Evolutionary conservation across 2,329 filamentous ascomycete genomes (phyloP).

Genomic region (Penicillium sp.): DNA sequence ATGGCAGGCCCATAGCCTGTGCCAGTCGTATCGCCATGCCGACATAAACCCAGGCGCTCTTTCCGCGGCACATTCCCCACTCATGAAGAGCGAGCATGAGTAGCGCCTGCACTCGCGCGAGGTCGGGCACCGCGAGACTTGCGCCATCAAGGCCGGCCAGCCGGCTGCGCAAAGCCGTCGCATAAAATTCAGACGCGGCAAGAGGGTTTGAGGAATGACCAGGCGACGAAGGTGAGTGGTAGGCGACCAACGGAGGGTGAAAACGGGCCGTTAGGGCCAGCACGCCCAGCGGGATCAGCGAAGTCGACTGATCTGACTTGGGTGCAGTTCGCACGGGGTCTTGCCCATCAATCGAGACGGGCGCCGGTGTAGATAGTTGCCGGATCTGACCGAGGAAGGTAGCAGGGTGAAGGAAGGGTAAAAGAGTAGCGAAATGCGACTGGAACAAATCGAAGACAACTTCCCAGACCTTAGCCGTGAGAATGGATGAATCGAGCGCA

Average conservation of each 20-base stretch:
- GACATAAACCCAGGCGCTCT: constrained; percentile 49
- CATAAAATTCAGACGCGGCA: constrained; percentile 52
- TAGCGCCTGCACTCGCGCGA: constrained; percentile 51
- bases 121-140: constrained; percentile 39
- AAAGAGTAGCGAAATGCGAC: constrained; percentile 52
- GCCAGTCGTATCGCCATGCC: constrained; percentile 45
- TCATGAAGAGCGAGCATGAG: constrained; percentile 55
- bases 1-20: constrained; percentile 44
- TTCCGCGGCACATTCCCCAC: constrained; percentile 53
- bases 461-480: constrained; percentile 54
- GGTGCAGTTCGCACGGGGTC: constrained; percentile 29
- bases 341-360: constrained; percentile 18
- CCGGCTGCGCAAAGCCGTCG: constrained; percentile 47
- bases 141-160: constrained; percentile 44
- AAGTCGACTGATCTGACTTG: constrained; percentile 38
- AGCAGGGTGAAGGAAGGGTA: constrained; percentile 54
- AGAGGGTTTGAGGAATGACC: constrained; percentile 45
- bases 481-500: constrained; percentile 46
- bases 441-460: constrained; percentile 56
- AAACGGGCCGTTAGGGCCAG: constrained; percentile 54
- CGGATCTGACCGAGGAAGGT: constrained; percentile 50
- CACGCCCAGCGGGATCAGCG: constrained; percentile 52
- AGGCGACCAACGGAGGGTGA: constrained; percentile 46
- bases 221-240: constrained; percentile 45
- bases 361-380: constrained; percentile 28